Percentiles rank a stretch among this genome's conserved stretches.
phyloP scores from a whole-genome alignment of 2,329 filamentous ascomycete species.

The Coniochaeta ligniaria region DNA sequence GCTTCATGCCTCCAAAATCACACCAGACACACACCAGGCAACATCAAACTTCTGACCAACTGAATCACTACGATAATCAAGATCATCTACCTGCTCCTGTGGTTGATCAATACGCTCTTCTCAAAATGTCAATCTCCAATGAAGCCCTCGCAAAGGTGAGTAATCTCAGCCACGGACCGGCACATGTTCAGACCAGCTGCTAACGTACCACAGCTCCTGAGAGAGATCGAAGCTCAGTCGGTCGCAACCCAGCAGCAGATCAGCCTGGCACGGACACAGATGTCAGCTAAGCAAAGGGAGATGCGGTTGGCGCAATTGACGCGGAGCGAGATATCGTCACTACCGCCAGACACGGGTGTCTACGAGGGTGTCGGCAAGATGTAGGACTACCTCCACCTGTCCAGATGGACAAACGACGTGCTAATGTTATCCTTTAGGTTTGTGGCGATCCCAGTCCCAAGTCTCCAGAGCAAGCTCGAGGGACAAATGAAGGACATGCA shows the following conservation, averaged over 20 bases:
- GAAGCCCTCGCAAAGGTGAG: constrained; percentile 87
- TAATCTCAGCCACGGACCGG: not conserved
- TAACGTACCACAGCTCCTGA: constrained; percentile 59
- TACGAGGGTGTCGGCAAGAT: constrained; percentile 98
- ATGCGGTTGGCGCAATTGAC: constrained; percentile 85
- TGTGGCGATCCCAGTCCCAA: constrained; percentile 64
- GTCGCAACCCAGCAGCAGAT: constrained; percentile 88
- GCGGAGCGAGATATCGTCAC: constrained; percentile 68
- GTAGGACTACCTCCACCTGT: constrained; percentile 40
- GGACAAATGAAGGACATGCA: constrained; percentile 69
- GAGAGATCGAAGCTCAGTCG: constrained; percentile 90
- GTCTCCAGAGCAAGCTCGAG: constrained; percentile 69
- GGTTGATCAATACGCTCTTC: not conserved
- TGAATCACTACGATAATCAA: not conserved
- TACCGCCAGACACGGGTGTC: constrained; percentile 70
- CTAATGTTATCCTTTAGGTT: constrained; percentile 57
- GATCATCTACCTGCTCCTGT: not conserved
- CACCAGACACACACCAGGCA: not conserved
- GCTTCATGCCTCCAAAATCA: not conserved
- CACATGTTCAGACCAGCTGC: not conserved
- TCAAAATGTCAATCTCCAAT: constrained; percentile 83
- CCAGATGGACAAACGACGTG: not conserved
- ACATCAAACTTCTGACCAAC: not conserved
- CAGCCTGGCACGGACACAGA: constrained; percentile 74
- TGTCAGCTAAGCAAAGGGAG: constrained; percentile 79